These are phyloP conservation scores for Beta vulgaris DNA, from an alignment of 148 eudicot genomes.

Conservation along the genomic window DNA sequence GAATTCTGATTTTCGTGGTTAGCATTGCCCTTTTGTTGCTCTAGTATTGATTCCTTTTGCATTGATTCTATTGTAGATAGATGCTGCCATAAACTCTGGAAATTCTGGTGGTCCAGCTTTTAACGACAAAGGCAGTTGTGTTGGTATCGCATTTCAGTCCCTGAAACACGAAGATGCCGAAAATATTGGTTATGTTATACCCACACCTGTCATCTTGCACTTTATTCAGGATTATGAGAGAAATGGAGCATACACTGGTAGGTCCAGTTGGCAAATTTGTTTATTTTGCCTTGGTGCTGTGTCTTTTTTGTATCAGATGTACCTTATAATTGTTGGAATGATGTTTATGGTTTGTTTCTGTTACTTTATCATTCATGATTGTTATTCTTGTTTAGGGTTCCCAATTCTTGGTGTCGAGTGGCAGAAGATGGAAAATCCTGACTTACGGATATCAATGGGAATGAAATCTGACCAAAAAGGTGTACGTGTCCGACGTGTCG, in stretches of 20 bases:
- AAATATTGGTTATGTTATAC: conserved; percentile 92
- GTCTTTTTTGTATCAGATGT: not conserved
- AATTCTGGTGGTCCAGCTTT: conserved; percentile 96
- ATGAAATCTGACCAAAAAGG: conserved; percentile 88
- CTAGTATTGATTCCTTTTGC: not conserved
- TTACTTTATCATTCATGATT: not conserved
- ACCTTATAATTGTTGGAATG: not conserved
- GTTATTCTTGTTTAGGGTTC: conserved; percentile 45
- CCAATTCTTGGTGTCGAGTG: conserved; percentile 90
- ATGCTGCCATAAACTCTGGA: conserved; percentile 94
- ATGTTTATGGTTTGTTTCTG: not conserved
- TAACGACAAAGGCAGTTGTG: conserved; percentile 77
- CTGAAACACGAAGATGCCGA: conserved; percentile 87
- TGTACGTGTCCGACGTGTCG: conserved; percentile 81
- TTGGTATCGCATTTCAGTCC: conserved; percentile 92
- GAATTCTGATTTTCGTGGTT: not conserved
- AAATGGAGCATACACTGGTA: conserved; percentile 87
- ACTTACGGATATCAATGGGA: conserved; percentile 65
- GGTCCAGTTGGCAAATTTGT: not conserved
- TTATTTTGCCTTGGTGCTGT: not conserved
- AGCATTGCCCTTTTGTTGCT: not conserved
- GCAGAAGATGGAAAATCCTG: conserved; percentile 97
- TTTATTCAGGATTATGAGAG: conserved; percentile 80
- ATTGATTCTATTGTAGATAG: conserved; percentile 45
- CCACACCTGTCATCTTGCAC: conserved; percentile 85